Evolutionary conservation across 139 green algal species (phyloP).

Genomic region (Trebouxia sp.): DNA sequence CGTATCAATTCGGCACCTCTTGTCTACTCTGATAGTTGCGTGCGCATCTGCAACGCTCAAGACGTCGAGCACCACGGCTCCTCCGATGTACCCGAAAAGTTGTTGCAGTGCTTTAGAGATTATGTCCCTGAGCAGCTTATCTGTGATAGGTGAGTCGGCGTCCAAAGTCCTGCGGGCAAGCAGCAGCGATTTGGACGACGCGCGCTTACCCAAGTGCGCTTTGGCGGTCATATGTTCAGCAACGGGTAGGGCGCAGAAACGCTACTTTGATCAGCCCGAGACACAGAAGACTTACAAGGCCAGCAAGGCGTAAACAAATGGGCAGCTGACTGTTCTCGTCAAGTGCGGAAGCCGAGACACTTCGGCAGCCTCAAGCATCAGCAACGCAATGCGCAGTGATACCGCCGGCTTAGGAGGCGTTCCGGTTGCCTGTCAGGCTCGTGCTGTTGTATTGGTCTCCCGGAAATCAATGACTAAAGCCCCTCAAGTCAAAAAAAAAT

Average conservation of each 20-base stretch:
- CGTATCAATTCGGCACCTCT: background rate
- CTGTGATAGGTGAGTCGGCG: background rate
- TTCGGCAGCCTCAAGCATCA: background rate
- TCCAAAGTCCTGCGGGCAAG: background rate
- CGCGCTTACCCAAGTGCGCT: too few species aligned
- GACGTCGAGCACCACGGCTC: conserved; percentile 18
- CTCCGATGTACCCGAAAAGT: conserved; percentile 42
- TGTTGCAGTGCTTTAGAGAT: conserved; percentile 24
- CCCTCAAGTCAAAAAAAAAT: too few species aligned
- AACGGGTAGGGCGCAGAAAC: too few species aligned
- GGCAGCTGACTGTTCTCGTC: conserved; percentile 7
- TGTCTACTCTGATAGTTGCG: background rate
- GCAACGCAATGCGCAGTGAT: too few species aligned
- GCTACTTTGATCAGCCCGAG: background rate
- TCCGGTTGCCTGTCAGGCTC: too few species aligned
- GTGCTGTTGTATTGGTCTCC: too few species aligned
- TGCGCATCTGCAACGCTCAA: background rate
- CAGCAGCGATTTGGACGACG: too few species aligned
- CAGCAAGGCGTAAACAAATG: background rate
- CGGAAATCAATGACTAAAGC: too few species aligned
- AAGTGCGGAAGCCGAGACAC: background rate
- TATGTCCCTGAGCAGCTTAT: background rate
- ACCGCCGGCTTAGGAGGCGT: too few species aligned
- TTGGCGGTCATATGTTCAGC: too few species aligned
- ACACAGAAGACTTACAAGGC: background rate